Conservation (phyloP, 2,329 filamentous ascomycete species). For the Paraphoma chrysanthemicola region DNA sequence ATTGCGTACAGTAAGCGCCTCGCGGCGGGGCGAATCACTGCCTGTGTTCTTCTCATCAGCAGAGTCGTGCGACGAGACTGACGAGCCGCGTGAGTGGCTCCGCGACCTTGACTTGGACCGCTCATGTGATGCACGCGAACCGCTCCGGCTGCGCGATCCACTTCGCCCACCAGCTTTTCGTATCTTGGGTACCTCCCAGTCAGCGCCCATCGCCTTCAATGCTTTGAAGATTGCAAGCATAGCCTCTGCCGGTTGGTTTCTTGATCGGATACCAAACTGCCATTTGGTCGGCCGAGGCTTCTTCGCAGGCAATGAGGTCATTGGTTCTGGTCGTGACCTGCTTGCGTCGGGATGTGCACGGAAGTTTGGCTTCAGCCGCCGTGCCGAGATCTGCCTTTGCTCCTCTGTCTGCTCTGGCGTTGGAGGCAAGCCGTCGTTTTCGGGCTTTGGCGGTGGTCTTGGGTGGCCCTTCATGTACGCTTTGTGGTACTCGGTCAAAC, state of each 20-base stretch:
- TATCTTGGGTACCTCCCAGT: conserved; percentile 72
- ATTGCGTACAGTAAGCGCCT: conserved; percentile 42
- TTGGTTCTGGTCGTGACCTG: conserved; percentile 60
- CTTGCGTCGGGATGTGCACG: conserved; percentile 68
- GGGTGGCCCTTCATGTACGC: conserved; percentile 80
- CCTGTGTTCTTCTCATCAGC: conserved; percentile 24
- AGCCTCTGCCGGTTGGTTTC: conserved; percentile 93
- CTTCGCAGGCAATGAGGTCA: conserved; percentile 66
- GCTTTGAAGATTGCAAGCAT: conserved; percentile 96
- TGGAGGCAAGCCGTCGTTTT: conserved; percentile 49
- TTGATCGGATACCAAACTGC: conserved; percentile 96
- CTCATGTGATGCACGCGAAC: conserved; percentile 36
- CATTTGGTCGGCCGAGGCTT: conserved; percentile 85
- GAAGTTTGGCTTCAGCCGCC: conserved; percentile 85
- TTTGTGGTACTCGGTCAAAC: conserved; percentile 86
- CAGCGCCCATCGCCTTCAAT: conserved; percentile 82
- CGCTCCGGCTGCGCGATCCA: conserved; percentile 39
- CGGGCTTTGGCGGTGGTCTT: conserved; percentile 33
- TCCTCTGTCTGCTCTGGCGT: conserved; percentile 50
- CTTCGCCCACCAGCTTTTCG: conserved; percentile 51
- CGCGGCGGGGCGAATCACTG: conserved; percentile 23
- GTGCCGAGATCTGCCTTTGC: conserved; percentile 81
- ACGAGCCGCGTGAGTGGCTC: conserved; percentile 39
- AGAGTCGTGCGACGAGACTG: conserved; percentile 41
- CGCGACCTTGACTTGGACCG: conserved; percentile 44